Conservation (phyloP, 1,284 basidiomycete genomes). For the Xanthoconium separans region DNA sequence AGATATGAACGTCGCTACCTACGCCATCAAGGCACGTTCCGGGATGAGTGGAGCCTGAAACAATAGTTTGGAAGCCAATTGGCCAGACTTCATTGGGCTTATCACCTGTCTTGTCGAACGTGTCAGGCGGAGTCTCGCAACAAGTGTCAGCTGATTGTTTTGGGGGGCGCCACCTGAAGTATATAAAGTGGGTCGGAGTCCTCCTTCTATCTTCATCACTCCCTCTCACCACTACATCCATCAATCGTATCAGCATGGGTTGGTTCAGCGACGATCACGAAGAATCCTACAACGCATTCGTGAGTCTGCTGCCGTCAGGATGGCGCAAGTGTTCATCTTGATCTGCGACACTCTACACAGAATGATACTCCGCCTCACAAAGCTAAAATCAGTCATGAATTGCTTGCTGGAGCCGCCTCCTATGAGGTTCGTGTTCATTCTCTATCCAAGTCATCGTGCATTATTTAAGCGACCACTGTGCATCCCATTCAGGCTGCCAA, state of each 20-base stretch:
- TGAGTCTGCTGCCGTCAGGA: constrained; percentile 2
- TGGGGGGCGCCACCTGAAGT: too few species aligned
- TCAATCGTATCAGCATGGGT: constrained; percentile 15
- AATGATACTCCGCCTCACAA: background rate
- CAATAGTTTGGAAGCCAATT: too few species aligned
- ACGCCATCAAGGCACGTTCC: too few species aligned
- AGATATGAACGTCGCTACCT: too few species aligned
- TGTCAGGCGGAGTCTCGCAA: too few species aligned
- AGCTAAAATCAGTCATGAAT: constrained; percentile 14
- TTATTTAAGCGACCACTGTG: background rate
- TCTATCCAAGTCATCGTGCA: background rate
- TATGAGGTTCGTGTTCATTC: constrained; percentile 14
- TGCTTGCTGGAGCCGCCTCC: constrained; percentile 14
- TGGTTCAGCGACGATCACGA: background rate
- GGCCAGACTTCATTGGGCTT: too few species aligned
- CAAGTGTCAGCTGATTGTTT: too few species aligned
- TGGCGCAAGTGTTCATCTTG: background rate
- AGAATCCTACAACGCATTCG: background rate
- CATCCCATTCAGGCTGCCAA: constrained; percentile 9
- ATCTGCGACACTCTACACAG: constrained; percentile 2
- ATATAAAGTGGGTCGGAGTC: too few species aligned
- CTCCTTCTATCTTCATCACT: too few species aligned
- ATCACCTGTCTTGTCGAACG: too few species aligned
- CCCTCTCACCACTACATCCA: background rate
- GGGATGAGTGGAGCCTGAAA: too few species aligned